Conservation (phyloP, 441 rosid genomes). For the Erysimum cheiri region DNA sequence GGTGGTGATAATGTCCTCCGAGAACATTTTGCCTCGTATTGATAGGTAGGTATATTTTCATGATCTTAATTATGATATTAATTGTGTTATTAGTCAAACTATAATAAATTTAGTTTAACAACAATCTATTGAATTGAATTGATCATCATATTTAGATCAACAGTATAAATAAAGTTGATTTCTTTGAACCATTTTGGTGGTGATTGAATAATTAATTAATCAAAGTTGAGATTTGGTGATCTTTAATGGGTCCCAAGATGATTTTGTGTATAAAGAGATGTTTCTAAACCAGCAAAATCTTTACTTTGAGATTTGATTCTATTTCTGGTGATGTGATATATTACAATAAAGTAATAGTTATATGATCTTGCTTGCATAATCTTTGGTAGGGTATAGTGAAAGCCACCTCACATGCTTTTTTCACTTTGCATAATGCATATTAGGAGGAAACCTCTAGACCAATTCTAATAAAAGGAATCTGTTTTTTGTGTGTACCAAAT, state of each 20-base stretch:
- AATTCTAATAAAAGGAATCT: not conserved
- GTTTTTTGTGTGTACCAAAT: not conserved
- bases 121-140: not conserved
- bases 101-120: not conserved
- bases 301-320: slow-evolving; percentile 36
- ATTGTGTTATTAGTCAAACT: not conserved
- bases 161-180: slow-evolving; percentile 4
- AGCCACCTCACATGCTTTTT: slow-evolving; percentile 42
- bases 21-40: slow-evolving; percentile 77
- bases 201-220: slow-evolving; percentile 15
- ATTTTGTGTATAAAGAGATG: slow-evolving; percentile 30
- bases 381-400: slow-evolving; percentile 41
- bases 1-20: slow-evolving; percentile 94
- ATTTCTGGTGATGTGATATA: slow-evolving; percentile 38
- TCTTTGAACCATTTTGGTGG: slow-evolving; percentile 6
- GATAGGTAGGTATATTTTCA: slow-evolving; percentile 67
- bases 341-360: slow-evolving; percentile 14
- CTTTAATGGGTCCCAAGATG: slow-evolving; percentile 39
- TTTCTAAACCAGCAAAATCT: slow-evolving; percentile 32
- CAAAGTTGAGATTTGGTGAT: slow-evolving; percentile 40
- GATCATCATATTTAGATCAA: not conserved
- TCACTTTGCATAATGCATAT: slow-evolving; percentile 20
- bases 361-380: slow-evolving; percentile 34
- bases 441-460: slow-evolving; percentile 9
- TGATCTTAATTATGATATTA: slow-evolving; percentile 7